Base-by-base conservation (phyloP, 2,329 filamentous ascomycete genomes). In the Epichloe brachyelytri region DNA sequence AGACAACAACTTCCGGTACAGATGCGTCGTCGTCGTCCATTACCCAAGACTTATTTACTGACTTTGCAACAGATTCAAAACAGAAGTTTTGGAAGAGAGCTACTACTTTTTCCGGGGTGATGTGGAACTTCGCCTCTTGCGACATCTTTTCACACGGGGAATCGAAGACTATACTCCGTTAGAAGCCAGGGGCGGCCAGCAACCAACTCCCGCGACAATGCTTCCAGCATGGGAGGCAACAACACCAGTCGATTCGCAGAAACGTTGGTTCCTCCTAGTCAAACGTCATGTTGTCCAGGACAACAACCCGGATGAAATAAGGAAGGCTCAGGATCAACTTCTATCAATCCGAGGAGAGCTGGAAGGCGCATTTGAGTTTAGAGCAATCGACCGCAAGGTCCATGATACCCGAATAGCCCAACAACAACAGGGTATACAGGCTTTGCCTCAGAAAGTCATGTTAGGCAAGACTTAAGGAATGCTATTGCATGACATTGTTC, bases 251-350 rank as follows among this genome's bases (percentile, higher is more conserved):
- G 77, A 79, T 56, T 62, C 68, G 39, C 69, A 72, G 48, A 66
- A 68, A 48, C 66, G 70, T 37, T 83, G 79, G 79, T 70, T 79
- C 48, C 66, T 83, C 33, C 71, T 71, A 37, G 73, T 80, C 52
- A 78, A 72, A 52, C 64, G 71, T 2, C 70, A 77, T 48, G 76
- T 81, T 2, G 56, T 72, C 7, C 77, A 81, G 52, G 77, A 80
- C 49, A 77, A 71, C 56, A 74, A 77, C 48, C 78, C 78, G 0
- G 77, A 79, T 38, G 77, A 78, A 59, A 70, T 82, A 33, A 69
- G 74, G 43, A 74, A 78, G 56, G 78, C 70, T 0, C 71, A 75
- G 40, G 75, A 76, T n/a, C 69, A 73, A 54, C 64, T 84, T 5
- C 55, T 73, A 17, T 66, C 62, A 1, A 63, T 75, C 1, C 68